Evolutionary conservation across 306 rosid species (phyloP).

Genomic region (Acacia acuminata): DNA sequence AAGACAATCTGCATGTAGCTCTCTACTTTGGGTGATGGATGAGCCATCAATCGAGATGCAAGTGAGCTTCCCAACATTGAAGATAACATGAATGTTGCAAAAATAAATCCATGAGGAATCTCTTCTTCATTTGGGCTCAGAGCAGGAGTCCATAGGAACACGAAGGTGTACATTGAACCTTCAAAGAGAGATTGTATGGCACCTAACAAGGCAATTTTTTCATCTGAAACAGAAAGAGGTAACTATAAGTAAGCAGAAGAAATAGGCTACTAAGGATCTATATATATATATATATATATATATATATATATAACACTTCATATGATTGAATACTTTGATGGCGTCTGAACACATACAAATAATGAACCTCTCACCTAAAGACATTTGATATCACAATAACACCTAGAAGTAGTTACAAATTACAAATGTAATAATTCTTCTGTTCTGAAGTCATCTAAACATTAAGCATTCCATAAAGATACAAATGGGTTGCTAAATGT

Average conservation of each 20-base stretch:
- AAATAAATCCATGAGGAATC: conserved; percentile 90
- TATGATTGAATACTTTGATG: conserved; percentile 14
- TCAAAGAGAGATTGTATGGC: conserved; percentile 94
- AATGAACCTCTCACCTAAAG: conserved; percentile 12
- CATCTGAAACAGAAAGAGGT: conserved; percentile 56
- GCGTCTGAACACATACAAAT: not conserved
- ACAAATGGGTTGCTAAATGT: not conserved
- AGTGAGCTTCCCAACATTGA: conserved; percentile 98
- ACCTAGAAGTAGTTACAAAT: not conserved
- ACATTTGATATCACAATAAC: not conserved
- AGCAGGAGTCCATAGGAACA: conserved; percentile 97
- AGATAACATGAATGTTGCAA: conserved; percentile 93
- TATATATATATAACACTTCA: not conserved
- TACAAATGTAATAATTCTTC: not conserved
- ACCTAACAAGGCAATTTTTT: conserved; percentile 82
- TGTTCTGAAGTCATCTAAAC: not conserved
- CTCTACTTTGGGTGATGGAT: conserved; percentile 65
- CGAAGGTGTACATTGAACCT: conserved; percentile 95
- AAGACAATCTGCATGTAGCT: conserved; percentile 92
- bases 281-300: not conserved
- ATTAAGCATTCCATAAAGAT: conserved; percentile 1
- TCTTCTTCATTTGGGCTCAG: conserved; percentile 92
- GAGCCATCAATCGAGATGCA: conserved; percentile 81
- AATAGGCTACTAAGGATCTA: not conserved
- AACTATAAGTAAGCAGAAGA: conserved; percentile 20